Evolutionary conservation across 1,284 basidiomycete species (phyloP), one percentile per base, ranked within the genome.

Genomic region (Boletus hoseneyae): DNA sequence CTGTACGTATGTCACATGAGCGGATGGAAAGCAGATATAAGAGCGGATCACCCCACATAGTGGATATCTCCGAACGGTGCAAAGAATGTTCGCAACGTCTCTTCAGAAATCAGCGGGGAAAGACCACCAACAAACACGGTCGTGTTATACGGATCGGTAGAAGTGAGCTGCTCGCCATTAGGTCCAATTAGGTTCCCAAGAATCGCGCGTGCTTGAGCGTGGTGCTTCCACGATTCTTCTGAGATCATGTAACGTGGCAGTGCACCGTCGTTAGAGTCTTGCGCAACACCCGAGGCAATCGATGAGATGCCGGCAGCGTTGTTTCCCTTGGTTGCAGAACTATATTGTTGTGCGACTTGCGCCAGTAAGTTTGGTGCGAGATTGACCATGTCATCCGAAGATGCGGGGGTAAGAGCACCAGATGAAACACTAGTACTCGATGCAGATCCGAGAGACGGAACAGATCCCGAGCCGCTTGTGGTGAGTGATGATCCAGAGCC

Each of bases 121-220:
- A 95, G 65, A 0, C 92, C 93, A 32, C 93, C 92, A 23, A 95
- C 92, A 58, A 95, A 95, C 2, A 94, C 91, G 5, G 93, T 95
- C 13, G 91, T 93, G 61, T 95, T 95, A 65, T 92, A 91, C 9
- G 90, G 91, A 61, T 94, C 92, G 9, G 86, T 87, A 25, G 86
- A 85, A 47, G 88, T 88, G 54, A 91, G 75, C 60, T 89, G 88
- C 66, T 90, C 89, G 39, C 87, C 89, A 56, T 90, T 89, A 0
- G 87, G 88, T 16, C 87, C 87, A 42, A 90, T 89, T 18, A 90
- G 70, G 60, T 88, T 90, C 9, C 85, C 83, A 50, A 89, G 69
- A 52, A 90, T 87, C 4, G 86, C 87, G 13, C 85, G 81, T 39
- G 86, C 88, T 65, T 87, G 87, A 4, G 82, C 82, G 51, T 88